These are phyloP conservation scores for Metschnikowia colocasiae DNA, from an alignment of 805 yeast genomes.

Conservation along the genomic window DNA sequence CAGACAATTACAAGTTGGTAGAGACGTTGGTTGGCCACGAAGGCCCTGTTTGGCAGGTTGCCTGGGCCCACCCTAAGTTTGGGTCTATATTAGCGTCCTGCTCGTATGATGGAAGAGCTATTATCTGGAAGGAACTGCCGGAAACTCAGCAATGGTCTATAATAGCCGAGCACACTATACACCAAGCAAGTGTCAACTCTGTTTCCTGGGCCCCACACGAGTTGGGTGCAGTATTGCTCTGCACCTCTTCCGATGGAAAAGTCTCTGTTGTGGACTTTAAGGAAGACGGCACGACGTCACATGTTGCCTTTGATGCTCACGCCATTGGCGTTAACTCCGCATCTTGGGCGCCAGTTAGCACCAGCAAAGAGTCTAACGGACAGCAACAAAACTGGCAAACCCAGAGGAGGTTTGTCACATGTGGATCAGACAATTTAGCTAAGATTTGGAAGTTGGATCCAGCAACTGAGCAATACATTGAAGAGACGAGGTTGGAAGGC, in stretches of 20 bases:
- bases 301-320: constrained; percentile 71
- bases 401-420: constrained; percentile 78
- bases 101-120: constrained; percentile 90
- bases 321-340: constrained; percentile 93
- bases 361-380: constrained; percentile 26
- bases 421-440: constrained; percentile 93
- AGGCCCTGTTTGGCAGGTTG: constrained; percentile 98
- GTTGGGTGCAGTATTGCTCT: constrained; percentile 85
- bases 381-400: constrained; percentile 5
- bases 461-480: constrained; percentile 51
- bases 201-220: constrained; percentile 98
- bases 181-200: constrained; percentile 91
- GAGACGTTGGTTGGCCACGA: constrained; percentile 92
- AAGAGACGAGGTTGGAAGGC: constrained; percentile 79
- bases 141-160: constrained; percentile 84
- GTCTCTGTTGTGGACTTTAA: constrained; percentile 88
- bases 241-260: constrained; percentile 91
- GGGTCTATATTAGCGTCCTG: constrained; percentile 93
- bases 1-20: constrained; percentile 42
- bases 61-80: constrained; percentile 98
- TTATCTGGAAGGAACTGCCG: constrained; percentile 83
- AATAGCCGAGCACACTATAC: constrained; percentile 82
- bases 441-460: constrained; percentile 81
- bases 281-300: constrained; percentile 78
- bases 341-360: constrained; percentile 80